A percentile compares a stretch with the other conserved stretches of the same genome.
phyloP scores from a whole-genome alignment of 257 asterid genomes.

The Solanum chilense region DNA sequence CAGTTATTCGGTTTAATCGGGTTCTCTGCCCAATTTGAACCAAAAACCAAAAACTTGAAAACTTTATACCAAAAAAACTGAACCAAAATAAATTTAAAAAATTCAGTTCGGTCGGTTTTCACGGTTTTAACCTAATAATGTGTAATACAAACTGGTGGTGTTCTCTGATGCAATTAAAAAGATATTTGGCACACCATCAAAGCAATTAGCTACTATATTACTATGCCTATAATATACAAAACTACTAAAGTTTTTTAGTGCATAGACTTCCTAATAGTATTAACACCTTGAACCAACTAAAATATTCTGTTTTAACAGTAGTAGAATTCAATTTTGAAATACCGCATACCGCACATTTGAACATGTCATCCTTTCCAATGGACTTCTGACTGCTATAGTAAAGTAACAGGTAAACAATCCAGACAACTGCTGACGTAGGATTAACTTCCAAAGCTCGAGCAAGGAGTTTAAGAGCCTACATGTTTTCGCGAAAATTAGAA shows the following conservation, averaged over 20 bases:
- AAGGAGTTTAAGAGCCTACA: constrained; percentile 31
- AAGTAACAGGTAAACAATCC: constrained; percentile 35
- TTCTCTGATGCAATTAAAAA: not conserved
- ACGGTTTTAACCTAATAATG: not conserved
- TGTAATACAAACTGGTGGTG: not conserved
- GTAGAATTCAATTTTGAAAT: not conserved
- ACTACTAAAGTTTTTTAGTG: not conserved
- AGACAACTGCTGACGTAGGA: constrained; percentile 24
- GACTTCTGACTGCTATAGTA: constrained; percentile 33
- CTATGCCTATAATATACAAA: not conserved
- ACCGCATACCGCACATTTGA: constrained; percentile 27
- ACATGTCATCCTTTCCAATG: constrained; percentile 28
- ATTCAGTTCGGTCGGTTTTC: not conserved
- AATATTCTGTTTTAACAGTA: not conserved
- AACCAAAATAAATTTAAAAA: not conserved
- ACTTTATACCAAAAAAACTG: not conserved
- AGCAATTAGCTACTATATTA: not conserved
- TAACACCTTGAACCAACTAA: not conserved
- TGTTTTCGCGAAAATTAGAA: not conserved
- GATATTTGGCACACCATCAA: not conserved
- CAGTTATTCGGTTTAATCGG: not conserved
- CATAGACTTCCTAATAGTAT: not conserved
- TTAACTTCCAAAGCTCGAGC: constrained; percentile 29
- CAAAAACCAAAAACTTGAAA: not conserved
- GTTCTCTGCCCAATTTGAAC: not conserved